These are phyloP conservation scores for Cladosporium sphaerospermum DNA, from an alignment of 2,329 filamentous ascomycete species.

Conservation along the genomic window DNA sequence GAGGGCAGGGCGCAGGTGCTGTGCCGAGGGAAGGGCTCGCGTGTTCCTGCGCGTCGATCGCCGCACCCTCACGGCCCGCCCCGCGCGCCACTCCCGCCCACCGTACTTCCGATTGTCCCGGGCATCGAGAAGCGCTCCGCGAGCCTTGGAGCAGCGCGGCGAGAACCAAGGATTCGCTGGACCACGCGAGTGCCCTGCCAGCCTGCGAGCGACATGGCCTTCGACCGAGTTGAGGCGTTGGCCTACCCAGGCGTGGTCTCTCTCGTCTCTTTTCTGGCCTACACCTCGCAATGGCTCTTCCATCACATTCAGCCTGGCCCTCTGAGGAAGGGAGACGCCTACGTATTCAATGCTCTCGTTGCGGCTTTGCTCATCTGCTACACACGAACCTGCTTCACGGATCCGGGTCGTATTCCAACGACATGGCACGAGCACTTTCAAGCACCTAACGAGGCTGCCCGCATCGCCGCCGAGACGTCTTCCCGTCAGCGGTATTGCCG, in stretches of 20 bases:
- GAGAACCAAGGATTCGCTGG: too few relatives aligned
- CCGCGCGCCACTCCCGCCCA: too few relatives aligned
- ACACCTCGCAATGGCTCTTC: constrained; percentile 67
- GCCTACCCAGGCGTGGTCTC: constrained; percentile 53
- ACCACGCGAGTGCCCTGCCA: not conserved
- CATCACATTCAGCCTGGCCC: constrained; percentile 52
- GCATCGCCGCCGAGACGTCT: constrained; percentile 18
- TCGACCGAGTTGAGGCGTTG: constrained; percentile 2
- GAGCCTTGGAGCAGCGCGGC: too few relatives aligned
- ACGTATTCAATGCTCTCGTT: constrained; percentile 62
- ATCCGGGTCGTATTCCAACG: constrained; percentile 50
- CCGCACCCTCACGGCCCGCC: too few relatives aligned
- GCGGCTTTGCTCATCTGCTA: constrained; percentile 64
- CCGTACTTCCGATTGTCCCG: too few relatives aligned
- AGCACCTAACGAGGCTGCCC: constrained; percentile 21
- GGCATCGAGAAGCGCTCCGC: too few relatives aligned
- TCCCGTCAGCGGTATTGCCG: constrained; percentile 58
- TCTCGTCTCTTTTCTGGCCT: constrained; percentile 64
- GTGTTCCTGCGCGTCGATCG: too few relatives aligned
- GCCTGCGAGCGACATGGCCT: not conserved
- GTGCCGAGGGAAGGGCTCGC: too few relatives aligned
- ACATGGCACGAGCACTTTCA: constrained; percentile 31
- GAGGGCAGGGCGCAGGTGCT: too few relatives aligned
- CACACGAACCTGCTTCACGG: constrained; percentile 54
- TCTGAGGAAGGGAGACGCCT: constrained; percentile 50